Evolutionary conservation across 2,329 filamentous ascomycete genomes (phyloP).

Genomic region (Pyrenochaeta sp.): DNA sequence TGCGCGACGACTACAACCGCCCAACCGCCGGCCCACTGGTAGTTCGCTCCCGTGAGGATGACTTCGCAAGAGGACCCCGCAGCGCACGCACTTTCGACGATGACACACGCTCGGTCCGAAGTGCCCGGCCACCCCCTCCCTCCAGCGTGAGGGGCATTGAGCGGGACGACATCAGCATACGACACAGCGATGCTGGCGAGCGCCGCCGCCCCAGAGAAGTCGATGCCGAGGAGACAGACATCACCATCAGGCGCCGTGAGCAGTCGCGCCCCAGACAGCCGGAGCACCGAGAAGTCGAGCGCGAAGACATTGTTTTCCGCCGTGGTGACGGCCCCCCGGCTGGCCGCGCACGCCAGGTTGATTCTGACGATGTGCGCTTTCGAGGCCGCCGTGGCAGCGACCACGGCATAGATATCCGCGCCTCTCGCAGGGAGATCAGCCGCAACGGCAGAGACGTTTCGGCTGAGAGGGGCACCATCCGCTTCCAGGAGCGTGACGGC

Average conservation of each 20-base stretch:
- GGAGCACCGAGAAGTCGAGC: slow-evolving; percentile 44
- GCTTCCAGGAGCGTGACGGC: slow-evolving; percentile 45
- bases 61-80: slow-evolving; percentile 46
- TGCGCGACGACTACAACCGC: slow-evolving; percentile 60
- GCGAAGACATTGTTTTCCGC: slow-evolving; percentile 55
- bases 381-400: slow-evolving; percentile 45
- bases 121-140: slow-evolving; percentile 40
- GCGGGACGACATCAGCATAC: slow-evolving; percentile 52
- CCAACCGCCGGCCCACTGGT: slow-evolving; percentile 56
- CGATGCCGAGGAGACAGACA: slow-evolving; percentile 46
- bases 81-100: slow-evolving; percentile 52
- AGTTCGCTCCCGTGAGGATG: slow-evolving; percentile 53
- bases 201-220: slow-evolving; percentile 44
- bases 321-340: slow-evolving; percentile 51
- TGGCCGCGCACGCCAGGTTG: slow-evolving; percentile 45
- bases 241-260: slow-evolving; percentile 46
- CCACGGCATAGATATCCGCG: slow-evolving; percentile 42
- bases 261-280: slow-evolving; percentile 44
- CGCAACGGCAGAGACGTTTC: slow-evolving; percentile 33
- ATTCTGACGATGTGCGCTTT: slow-evolving; percentile 60
- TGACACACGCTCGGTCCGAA: slow-evolving; percentile 48
- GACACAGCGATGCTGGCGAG: slow-evolving; percentile 42
- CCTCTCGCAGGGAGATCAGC: slow-evolving; percentile 32
- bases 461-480: slow-evolving; percentile 38
- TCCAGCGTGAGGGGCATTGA: slow-evolving; percentile 37